phyloP scores from a whole-genome alignment of 768 basidiomycete genomes.

The Boletellus ananiceps region DNA sequence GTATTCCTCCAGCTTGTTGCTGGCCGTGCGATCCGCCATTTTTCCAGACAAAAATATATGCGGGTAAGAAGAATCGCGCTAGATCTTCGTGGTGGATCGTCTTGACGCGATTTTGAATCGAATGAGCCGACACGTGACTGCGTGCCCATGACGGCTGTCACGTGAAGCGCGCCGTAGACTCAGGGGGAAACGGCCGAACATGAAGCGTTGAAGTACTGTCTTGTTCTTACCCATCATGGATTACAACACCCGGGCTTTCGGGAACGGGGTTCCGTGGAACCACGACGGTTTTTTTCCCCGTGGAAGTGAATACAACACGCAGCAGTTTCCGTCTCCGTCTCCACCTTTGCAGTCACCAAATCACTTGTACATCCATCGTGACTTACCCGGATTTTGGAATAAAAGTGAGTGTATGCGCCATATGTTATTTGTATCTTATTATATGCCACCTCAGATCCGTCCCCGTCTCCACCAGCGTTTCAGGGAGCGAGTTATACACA shows the following conservation, averaged over 20 bases:
- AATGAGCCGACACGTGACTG: constrained; percentile 20
- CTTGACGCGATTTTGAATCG: constrained; percentile 8
- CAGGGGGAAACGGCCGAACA: neutral
- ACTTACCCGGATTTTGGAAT: constrained; percentile 7
- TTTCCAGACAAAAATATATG: constrained; percentile 8
- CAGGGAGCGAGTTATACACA: constrained; percentile 3
- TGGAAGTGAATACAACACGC: neutral
- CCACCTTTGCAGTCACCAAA: constrained; percentile 6
- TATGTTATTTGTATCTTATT: neutral
- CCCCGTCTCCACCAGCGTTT: constrained; percentile 34
- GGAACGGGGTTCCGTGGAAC: neutral
- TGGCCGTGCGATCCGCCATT: constrained; percentile 36
- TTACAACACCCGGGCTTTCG: neutral
- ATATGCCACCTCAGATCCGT: constrained; percentile 32
- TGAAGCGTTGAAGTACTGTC: neutral
- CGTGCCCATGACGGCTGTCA: constrained; percentile 25
- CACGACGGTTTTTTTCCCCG: neutral
- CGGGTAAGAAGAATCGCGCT: constrained; percentile 1
- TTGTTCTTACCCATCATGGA: constrained; percentile 17
- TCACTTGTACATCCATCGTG: constrained; percentile 2
- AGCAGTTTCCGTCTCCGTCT: constrained; percentile 5
- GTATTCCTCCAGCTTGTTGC: constrained; percentile 64
- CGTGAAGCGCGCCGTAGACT: neutral
- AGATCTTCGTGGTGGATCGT: neutral
- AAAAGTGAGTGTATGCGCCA: constrained; percentile 27